A percentile compares a stretch with the other conserved stretches of the same genome.
phyloP scores from a whole-genome alignment of 2,329 filamentous ascomycete species.

The Sclerotinia minor region DNA sequence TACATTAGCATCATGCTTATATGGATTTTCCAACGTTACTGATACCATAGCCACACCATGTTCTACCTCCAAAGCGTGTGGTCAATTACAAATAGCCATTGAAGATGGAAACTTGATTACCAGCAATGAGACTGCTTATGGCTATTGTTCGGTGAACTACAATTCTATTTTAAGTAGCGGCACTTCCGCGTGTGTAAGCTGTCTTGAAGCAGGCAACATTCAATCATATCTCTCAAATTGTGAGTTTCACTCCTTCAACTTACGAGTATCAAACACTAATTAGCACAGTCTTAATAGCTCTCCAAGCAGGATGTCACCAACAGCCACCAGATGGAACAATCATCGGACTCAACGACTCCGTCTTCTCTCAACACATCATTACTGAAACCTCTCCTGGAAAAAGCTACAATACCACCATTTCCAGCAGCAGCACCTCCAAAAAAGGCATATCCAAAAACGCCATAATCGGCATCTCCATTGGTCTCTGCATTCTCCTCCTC shows the following conservation, averaged over 20 bases:
- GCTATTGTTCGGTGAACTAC: slow-evolving; percentile 36
- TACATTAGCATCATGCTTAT: slow-evolving; percentile 37
- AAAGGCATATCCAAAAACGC: slow-evolving; percentile 29
- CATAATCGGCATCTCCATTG: slow-evolving; percentile 38
- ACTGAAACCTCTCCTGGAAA: slow-evolving; percentile 31
- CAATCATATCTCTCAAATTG: slow-evolving; percentile 33
- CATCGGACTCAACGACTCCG: slow-evolving; percentile 34
- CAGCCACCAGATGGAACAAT: slow-evolving; percentile 29
- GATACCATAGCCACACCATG: slow-evolving; percentile 35
- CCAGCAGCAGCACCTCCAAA: slow-evolving; percentile 23
- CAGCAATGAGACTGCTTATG: slow-evolving; percentile 31
- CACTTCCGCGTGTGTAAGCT: slow-evolving; percentile 26
- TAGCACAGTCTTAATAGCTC: slow-evolving; percentile 4
- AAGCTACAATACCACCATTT: slow-evolving; percentile 22
- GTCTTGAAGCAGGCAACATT: slow-evolving; percentile 23
- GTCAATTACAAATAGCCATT: slow-evolving; percentile 33
- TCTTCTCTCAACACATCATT: slow-evolving; percentile 36
- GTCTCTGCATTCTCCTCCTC: slow-evolving; percentile 28
- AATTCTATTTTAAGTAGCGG: slow-evolving; percentile 29
- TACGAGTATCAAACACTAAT: background rate
- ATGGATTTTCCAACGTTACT: slow-evolving; percentile 34
- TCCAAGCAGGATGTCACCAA: slow-evolving; percentile 37
- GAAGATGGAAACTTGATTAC: slow-evolving; percentile 33
- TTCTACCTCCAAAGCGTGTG: slow-evolving; percentile 33
- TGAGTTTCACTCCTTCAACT: slow-evolving; percentile 17